These are phyloP conservation scores for Mycena albidolilacea DNA, from an alignment of 768 basidiomycete species.

Conservation along the genomic window DNA sequence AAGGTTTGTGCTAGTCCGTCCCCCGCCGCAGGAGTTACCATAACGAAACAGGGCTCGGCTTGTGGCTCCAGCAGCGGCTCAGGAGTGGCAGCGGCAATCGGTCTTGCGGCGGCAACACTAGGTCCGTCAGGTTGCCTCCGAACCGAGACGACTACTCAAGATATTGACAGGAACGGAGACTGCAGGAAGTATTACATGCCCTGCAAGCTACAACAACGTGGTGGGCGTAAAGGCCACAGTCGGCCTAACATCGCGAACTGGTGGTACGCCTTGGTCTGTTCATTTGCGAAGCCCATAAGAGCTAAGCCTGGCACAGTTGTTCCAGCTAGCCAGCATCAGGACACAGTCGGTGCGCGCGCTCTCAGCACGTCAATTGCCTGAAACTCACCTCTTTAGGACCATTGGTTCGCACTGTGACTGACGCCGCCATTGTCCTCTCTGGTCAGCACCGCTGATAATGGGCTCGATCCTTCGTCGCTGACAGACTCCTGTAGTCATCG, in stretches of 20 bases:
- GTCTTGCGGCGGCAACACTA: conserved; percentile 52
- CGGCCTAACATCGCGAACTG: conserved; percentile 56
- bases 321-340: conserved; percentile 59
- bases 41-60: conserved; percentile 2
- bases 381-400: conserved; percentile 38
- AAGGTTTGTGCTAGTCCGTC: conserved; percentile 49
- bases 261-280: conserved; percentile 43
- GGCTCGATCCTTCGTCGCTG: neutral
- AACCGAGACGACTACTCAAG: conserved; percentile 33
- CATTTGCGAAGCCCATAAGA: neutral
- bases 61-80: conserved; percentile 61
- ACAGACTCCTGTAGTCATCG: conserved; percentile 47
- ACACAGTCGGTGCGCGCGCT: conserved; percentile 50
- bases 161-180: conserved; percentile 58
- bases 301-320: conserved; percentile 50
- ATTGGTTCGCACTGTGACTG: conserved; percentile 53
- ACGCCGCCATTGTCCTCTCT: conserved; percentile 55
- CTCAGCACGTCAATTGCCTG: neutral
- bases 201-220: conserved; percentile 58
- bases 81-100: conserved; percentile 56
- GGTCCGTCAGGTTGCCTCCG: conserved; percentile 31
- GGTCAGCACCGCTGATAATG: conserved; percentile 12
- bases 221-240: conserved; percentile 59
- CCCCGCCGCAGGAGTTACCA: neutral
- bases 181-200: conserved; percentile 64